Conservation (phyloP, 169 alveolate genomes). For the Babesia caballi region DNA sequence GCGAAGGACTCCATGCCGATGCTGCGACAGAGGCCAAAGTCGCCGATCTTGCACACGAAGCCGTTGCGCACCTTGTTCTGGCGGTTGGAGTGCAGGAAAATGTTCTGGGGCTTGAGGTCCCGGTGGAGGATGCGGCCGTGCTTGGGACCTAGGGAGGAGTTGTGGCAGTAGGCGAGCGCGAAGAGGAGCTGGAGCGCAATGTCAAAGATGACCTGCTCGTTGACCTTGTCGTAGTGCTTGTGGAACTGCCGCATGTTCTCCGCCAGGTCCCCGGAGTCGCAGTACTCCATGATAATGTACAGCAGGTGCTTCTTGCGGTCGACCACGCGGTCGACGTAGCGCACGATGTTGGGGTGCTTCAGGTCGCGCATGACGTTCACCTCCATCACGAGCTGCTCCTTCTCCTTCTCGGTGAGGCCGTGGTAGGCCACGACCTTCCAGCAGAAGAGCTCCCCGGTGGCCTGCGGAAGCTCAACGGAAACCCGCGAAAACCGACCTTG, state of each 20-base stretch:
- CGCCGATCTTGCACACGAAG: slow-evolving; percentile 90
- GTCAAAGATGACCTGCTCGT: slow-evolving; percentile 92
- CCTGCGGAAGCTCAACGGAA: neutral
- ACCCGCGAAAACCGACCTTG: slow-evolving; percentile 60
- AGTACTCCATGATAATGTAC: slow-evolving; percentile 93
- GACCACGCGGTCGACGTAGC: slow-evolving; percentile 91
- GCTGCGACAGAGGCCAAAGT: slow-evolving; percentile 93
- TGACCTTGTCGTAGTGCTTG: slow-evolving; percentile 83
- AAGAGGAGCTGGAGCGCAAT: slow-evolving; percentile 88
- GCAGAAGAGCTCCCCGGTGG: slow-evolving; percentile 83
- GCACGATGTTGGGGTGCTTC: slow-evolving; percentile 91
- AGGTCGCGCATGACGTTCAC: slow-evolving; percentile 93
- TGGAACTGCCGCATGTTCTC: slow-evolving; percentile 86
- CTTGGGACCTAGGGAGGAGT: slow-evolving; percentile 74
- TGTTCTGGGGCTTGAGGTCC: slow-evolving; percentile 95
- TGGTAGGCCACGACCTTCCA: slow-evolving; percentile 94
- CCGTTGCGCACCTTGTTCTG: slow-evolving; percentile 57
- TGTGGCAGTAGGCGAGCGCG: slow-evolving; percentile 93
- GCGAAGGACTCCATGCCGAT: slow-evolving; percentile 90
- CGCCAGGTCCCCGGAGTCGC: slow-evolving; percentile 96
- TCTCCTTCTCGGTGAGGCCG: slow-evolving; percentile 92
- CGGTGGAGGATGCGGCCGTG: slow-evolving; percentile 90
- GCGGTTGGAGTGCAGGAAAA: slow-evolving; percentile 83
- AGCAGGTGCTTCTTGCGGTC: slow-evolving; percentile 88
- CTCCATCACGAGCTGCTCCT: slow-evolving; percentile 93